phyloP scores from a whole-genome alignment of 345 rosid species.

The Cardiospermum halicacabum region DNA sequence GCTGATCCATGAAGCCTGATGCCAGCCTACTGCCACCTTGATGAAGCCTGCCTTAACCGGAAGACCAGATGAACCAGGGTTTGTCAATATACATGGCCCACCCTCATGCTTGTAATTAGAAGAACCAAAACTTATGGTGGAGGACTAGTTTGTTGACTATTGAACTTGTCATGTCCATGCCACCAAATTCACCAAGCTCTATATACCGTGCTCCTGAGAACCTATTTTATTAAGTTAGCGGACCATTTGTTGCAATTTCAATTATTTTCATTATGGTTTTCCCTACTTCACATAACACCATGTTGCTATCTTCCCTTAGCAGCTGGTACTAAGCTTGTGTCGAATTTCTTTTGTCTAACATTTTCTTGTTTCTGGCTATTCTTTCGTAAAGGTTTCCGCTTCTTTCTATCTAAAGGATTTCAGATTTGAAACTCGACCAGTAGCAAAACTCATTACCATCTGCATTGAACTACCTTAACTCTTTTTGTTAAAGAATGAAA shows the following conservation, averaged over 20 bases:
- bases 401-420: slow-evolving; percentile 10
- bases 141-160: slow-evolving; percentile 34
- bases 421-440: slow-evolving; percentile 1
- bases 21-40: slow-evolving; percentile 74
- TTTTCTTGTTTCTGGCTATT: slow-evolving; percentile 3
- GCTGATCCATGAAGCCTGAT: slow-evolving; percentile 93
- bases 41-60: slow-evolving; percentile 88
- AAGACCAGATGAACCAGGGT: slow-evolving; percentile 87
- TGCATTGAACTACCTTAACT: slow-evolving; percentile 10
- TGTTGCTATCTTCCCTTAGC: slow-evolving; percentile 28
- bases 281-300: slow-evolving; percentile 23
- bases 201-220: slow-evolving; percentile 41
- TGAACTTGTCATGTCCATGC: slow-evolving; percentile 52
- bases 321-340: slow-evolving; percentile 28
- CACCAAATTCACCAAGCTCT: slow-evolving; percentile 62
- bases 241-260: slow-evolving; percentile 38
- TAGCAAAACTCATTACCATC: slow-evolving; percentile 5
- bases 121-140: slow-evolving; percentile 58
- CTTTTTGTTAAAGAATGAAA: neutral
- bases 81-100: slow-evolving; percentile 63
- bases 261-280: slow-evolving; percentile 18
- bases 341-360: slow-evolving; percentile 9
- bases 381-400: slow-evolving; percentile 6
- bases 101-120: slow-evolving; percentile 69
- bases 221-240: slow-evolving; percentile 45